Conservation (phyloP, 306 rosid genomes). For the Rosa chinensis region DNA sequence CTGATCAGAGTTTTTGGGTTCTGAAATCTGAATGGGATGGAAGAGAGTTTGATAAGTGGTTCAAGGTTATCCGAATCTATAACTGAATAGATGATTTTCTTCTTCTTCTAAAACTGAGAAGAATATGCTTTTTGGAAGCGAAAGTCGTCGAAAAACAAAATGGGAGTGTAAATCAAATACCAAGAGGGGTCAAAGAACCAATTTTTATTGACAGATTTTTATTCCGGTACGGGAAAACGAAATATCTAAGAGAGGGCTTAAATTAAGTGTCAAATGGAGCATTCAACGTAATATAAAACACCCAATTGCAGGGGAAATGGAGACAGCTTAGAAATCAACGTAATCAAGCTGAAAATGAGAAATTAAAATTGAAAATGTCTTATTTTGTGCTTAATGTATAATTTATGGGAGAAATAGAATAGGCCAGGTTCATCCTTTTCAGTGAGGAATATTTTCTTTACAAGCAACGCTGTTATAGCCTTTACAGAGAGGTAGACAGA, state of each 20-base stretch:
- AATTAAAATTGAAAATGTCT: neutral
- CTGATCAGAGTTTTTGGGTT: constrained; percentile 19
- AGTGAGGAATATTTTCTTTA: constrained; percentile 29
- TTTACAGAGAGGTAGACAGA: constrained; percentile 47
- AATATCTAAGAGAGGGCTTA: neutral
- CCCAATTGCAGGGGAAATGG: constrained; percentile 63
- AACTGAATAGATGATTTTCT: neutral
- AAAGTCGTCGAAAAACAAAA: constrained; percentile 16
- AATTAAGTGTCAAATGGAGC: constrained; percentile 28
- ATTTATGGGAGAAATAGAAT: constrained; percentile 20
- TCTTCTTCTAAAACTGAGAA: neutral
- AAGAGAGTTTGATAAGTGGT: constrained; percentile 6
- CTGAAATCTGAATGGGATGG: constrained; percentile 16
- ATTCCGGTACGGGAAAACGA: neutral
- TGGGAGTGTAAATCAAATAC: constrained; percentile 18
- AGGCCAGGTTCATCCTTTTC: constrained; percentile 47
- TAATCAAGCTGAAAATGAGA: neutral
- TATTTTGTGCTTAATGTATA: neutral
- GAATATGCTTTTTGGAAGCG: constrained; percentile 10
- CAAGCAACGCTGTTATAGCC: constrained; percentile 26
- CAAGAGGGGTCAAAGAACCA: constrained; percentile 9
- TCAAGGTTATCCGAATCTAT: constrained; percentile 32
- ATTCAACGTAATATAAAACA: constrained; percentile 64
- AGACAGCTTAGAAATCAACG: constrained; percentile 46
- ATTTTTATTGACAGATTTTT: neutral